Conservation (phyloP, 2,329 filamentous ascomycete genomes). For the Mollisiaceae sp. region DNA sequence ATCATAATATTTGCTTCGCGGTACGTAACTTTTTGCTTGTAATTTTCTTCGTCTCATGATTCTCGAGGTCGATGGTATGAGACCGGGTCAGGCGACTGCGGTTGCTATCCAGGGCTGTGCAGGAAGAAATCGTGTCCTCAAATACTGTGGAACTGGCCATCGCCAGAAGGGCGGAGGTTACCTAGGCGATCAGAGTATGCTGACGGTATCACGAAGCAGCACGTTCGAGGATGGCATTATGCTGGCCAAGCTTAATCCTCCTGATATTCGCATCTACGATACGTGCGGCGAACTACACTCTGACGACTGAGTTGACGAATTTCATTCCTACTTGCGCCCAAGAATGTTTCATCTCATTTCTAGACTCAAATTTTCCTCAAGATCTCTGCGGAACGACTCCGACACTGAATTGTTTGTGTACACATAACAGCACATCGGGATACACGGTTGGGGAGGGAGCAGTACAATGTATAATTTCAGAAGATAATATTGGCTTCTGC, state of each 20-base stretch:
- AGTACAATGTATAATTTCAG: constrained; percentile 67
- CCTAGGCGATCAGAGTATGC: constrained; percentile 21
- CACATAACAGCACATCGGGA: constrained; percentile 60
- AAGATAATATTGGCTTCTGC: constrained; percentile 57
- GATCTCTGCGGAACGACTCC: constrained; percentile 54
- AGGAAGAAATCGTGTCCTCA: constrained; percentile 8
- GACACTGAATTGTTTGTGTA: constrained; percentile 68
- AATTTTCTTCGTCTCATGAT: constrained; percentile 4
- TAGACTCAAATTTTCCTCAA: constrained; percentile 61
- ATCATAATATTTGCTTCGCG: constrained; percentile 37
- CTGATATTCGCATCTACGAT: constrained; percentile 35
- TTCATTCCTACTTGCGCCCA: constrained; percentile 56
- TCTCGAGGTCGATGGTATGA: neutral
- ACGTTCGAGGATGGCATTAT: constrained; percentile 41
- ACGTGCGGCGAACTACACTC: constrained; percentile 29
- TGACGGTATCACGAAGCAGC: constrained; percentile 30
- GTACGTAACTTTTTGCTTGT: constrained; percentile 33
- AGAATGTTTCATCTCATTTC: constrained; percentile 66
- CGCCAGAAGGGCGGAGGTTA: neutral
- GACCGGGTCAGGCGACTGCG: neutral
- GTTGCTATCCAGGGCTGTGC: constrained; percentile 3
- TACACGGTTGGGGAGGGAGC: constrained; percentile 76
- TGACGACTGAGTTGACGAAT: constrained; percentile 38
- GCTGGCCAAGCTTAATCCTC: constrained; percentile 40
- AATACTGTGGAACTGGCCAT: constrained; percentile 11